Conservation (phyloP, 257 asterid species). For the Solanum tacnaense region DNA sequence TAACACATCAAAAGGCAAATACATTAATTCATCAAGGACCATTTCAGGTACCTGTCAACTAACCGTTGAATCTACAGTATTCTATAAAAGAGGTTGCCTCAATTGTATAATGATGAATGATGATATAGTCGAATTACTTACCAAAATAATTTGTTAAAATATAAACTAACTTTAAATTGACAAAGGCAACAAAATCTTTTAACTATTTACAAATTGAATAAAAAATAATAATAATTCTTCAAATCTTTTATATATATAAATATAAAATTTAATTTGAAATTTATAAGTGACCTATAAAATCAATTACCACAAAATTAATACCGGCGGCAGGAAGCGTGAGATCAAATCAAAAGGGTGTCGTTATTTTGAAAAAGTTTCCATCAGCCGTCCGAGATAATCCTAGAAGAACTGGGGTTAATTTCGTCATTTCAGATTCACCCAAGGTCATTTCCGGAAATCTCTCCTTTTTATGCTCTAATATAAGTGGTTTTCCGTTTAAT, state of each 20-base stretch:
- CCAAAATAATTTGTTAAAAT: too few species aligned
- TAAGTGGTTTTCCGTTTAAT: not conserved
- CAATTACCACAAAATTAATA: not conserved
- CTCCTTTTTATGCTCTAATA: not conserved
- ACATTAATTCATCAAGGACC: not conserved
- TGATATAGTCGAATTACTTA: too few species aligned
- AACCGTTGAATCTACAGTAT: not conserved
- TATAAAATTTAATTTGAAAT: too few species aligned
- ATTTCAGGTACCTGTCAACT: not conserved
- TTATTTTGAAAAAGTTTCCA: not conserved
- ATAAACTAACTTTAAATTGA: too few species aligned
- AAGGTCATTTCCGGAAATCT: constrained; percentile 1
- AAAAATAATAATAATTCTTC: too few species aligned
- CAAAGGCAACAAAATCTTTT: too few species aligned
- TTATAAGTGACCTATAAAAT: not conserved
- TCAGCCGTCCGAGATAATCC: not conserved
- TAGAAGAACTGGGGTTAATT: not conserved
- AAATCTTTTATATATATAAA: too few species aligned
- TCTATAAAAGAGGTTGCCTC: not conserved
- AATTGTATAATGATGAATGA: not conserved
- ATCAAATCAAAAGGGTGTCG: not conserved
- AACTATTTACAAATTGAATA: too few species aligned
- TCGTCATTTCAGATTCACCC: not conserved
- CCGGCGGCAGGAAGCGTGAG: not conserved
- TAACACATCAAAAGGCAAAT: not conserved